Base-by-base conservation (phyloP, 2,329 filamentous ascomycete genomes). In the Metarhizium robertsii region DNA sequence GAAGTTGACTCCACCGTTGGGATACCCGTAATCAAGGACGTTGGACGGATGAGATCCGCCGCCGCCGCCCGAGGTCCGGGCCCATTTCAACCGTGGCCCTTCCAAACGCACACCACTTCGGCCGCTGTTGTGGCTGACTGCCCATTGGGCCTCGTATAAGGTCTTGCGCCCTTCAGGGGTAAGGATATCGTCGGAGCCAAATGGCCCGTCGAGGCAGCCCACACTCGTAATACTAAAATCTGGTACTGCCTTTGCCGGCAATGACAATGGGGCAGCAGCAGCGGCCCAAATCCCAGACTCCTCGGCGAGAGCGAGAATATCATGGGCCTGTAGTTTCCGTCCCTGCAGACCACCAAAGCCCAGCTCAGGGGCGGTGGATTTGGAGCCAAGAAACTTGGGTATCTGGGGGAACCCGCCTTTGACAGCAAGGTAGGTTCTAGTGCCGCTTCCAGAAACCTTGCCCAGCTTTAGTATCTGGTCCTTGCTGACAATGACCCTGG, bases 11-110 rank as follows among this genome's bases (percentile, higher is more conserved):
- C 68, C 66, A 0, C 67, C 64, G 5, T 58, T 64, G 2, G 81
- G 81, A 59, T 84, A 83, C 8, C 58, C 61, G 38, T 60, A 64
- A 38, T 61, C 62, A 4, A 64, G 50, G 6, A 56, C 58, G 45
- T 85, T 84, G 38, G 73, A 77, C 0, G 84, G 84, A 64, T 87
- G 84, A 1, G 79, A 75, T 11, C 84, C 84, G 7, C 81, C 84
- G 58, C 84, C 82, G 0, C 83, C 84, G 11, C 83, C 84, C 59
- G 81, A 76, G 36, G 74, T 65, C 6, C 84, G 71, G 14, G 81
- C 79, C 78, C 79, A 87, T 58, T 77, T 74, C 0, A 80, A 80
- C 0, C 76, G 74, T 0, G 82, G 81, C 0, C 83, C 83, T 2
- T 82, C 66, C 0, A 87, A 71, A 6, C 83, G 75, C 30, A 86